Conservation (phyloP, 1,139 yeast species). For the Yarrowia galli region DNA sequence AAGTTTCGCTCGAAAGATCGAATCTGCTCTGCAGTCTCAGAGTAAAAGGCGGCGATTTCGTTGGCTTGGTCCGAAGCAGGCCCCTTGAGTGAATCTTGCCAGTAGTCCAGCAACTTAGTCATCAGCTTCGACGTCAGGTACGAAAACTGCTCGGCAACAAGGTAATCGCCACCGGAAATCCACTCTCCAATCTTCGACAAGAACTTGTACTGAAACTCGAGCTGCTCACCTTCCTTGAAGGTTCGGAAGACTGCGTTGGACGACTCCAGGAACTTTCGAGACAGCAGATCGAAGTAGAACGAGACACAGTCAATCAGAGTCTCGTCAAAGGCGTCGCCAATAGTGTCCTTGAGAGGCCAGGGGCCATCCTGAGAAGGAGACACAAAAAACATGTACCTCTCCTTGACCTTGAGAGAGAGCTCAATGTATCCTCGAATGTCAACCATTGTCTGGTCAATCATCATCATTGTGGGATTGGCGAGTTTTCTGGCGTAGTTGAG, state of each 20-base stretch:
- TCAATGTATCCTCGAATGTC: conserved; percentile 81
- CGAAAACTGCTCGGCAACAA: conserved; percentile 74
- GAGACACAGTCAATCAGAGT: conserved; percentile 77
- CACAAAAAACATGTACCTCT: conserved; percentile 68
- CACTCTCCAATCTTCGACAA: conserved; percentile 74
- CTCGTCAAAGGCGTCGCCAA: conserved; percentile 74
- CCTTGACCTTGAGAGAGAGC: conserved; percentile 78
- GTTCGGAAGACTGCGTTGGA: conserved; percentile 70
- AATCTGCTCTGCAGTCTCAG: conserved; percentile 82
- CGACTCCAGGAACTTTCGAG: conserved; percentile 79
- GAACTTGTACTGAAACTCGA: conserved; percentile 76
- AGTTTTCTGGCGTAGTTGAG: conserved; percentile 79
- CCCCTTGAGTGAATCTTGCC: conserved; percentile 72
- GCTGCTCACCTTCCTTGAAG: conserved; percentile 89
- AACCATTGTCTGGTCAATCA: conserved; percentile 92
- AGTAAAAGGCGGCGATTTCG: conserved; percentile 80
- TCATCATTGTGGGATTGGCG: conserved; percentile 89
- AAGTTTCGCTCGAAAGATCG: conserved; percentile 86
- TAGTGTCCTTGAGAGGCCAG: conserved; percentile 75
- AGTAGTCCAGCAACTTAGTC: conserved; percentile 71
- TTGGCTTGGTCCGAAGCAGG: conserved; percentile 63
- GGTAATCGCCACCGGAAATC: conserved; percentile 84
- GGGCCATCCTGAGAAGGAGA: conserved; percentile 67
- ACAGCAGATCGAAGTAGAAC: conserved; percentile 73
- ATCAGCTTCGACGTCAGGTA: conserved; percentile 70